Percentiles rank a stretch among this genome's conserved stretches.
phyloP scores from a whole-genome alignment of 768 basidiomycete species.

The Collybiopsis luxurians region DNA sequence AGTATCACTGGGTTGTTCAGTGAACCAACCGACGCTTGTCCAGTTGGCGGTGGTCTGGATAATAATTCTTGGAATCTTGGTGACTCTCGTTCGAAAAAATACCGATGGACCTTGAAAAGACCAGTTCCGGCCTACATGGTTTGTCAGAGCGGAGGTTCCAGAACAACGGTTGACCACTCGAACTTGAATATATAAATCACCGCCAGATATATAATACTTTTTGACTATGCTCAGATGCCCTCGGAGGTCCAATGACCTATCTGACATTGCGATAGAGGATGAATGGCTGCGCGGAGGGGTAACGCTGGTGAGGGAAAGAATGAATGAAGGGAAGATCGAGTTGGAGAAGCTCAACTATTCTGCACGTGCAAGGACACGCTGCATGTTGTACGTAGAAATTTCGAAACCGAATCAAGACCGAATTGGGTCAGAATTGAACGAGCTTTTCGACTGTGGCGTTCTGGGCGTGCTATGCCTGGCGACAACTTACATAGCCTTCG shows the following conservation, averaged over 20 bases:
- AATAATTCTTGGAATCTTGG: constrained; percentile 8
- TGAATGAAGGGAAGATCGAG: neutral
- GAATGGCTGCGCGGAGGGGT: neutral
- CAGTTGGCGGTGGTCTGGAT: constrained; percentile 8
- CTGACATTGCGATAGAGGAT: neutral
- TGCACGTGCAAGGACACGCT: constrained; percentile 5
- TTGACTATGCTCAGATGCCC: neutral
- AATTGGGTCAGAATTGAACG: neutral
- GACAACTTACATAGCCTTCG: neutral
- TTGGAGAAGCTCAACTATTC: neutral
- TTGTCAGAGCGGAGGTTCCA: neutral
- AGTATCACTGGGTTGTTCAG: neutral
- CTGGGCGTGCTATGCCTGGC: neutral
- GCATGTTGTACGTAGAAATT: neutral
- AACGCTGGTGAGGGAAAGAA: neutral
- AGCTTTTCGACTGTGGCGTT: neutral
- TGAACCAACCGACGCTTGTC: neutral
- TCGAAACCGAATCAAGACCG: neutral
- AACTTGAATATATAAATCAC: constrained; percentile 4
- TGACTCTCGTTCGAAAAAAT: constrained; percentile 32
- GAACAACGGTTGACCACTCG: neutral
- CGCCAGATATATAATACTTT: constrained; percentile 7
- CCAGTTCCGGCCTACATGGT: constrained; percentile 1
- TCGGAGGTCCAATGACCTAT: neutral
- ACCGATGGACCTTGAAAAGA: constrained; percentile 23